These are phyloP conservation scores for Fusarium aywerte DNA, from an alignment of 2,329 filamentous ascomycete genomes.

Conservation along the genomic window DNA sequence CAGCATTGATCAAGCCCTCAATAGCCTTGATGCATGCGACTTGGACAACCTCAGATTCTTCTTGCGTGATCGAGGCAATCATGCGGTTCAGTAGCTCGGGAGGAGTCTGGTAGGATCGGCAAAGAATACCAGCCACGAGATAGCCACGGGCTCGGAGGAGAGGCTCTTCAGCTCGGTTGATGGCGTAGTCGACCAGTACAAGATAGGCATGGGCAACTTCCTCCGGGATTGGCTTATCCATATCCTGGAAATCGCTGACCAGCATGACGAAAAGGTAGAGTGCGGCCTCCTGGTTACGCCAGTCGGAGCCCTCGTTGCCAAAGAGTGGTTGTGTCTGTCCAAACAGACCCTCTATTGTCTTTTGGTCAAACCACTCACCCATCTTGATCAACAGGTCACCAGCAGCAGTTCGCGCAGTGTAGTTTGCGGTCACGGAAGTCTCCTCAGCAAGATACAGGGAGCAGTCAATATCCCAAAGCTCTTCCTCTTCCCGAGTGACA, in stretches of 20 bases:
- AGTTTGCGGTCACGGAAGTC: conserved; percentile 93
- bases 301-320: conserved; percentile 60
- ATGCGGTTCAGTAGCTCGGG: conserved; percentile 75
- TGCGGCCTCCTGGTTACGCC: conserved; percentile 79
- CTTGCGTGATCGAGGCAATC: conserved; percentile 78
- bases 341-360: conserved; percentile 81
- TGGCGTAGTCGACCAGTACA: conserved; percentile 81
- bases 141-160: conserved; percentile 89
- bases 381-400: conserved; percentile 93
- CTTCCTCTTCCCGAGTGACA: conserved; percentile 92
- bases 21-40: conserved; percentile 90
- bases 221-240: conserved; percentile 74
- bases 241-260: conserved; percentile 83
- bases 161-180: conserved; percentile 74
- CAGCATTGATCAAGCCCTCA: conserved; percentile 71
- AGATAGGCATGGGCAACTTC: conserved; percentile 79
- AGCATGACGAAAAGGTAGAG: conserved; percentile 88
- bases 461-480: conserved; percentile 95
- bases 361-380: conserved; percentile 85
- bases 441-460: conserved; percentile 96
- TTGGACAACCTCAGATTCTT: conserved; percentile 87
- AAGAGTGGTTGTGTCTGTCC: conserved; percentile 81
- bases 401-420: conserved; percentile 91
- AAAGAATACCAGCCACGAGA: conserved; percentile 83
- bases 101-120: conserved; percentile 73